Evolutionary conservation across 305 asterid species (phyloP).

Genomic region (Plantago lanceolata): DNA sequence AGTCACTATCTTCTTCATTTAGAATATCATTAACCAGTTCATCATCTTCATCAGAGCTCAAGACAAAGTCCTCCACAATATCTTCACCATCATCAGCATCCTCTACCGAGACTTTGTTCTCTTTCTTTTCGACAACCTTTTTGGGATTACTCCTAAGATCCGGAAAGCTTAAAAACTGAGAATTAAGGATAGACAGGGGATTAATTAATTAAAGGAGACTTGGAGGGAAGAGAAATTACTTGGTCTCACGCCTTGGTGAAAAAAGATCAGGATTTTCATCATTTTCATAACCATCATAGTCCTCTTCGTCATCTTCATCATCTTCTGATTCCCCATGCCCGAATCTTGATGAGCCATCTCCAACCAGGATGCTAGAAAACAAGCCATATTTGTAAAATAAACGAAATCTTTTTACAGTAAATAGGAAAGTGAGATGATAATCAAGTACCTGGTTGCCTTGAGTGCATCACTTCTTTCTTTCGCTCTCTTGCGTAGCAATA

Average conservation of each 20-base stretch:
- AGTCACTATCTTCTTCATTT: conserved; percentile 35
- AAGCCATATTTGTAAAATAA: conserved; percentile 4
- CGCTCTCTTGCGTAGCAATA: conserved; percentile 55
- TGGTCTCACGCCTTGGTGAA: conserved; percentile 45
- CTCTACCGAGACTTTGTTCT: conserved; percentile 30
- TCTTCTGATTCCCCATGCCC: conserved; percentile 37
- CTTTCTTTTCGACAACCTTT: conserved; percentile 33
- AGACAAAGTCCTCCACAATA: conserved; percentile 65
- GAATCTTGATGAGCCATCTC: conserved; percentile 51
- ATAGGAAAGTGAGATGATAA: neutral
- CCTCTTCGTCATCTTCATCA: conserved; percentile 53
- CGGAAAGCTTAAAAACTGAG: conserved; percentile 11
- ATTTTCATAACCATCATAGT: conserved; percentile 39
- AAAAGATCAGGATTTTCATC: conserved; percentile 41
- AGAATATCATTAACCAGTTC: conserved; percentile 27
- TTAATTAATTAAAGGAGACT: neutral
- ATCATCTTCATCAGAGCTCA: conserved; percentile 76
- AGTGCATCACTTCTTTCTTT: conserved; percentile 59
- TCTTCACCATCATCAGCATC: conserved; percentile 52
- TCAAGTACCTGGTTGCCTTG: conserved; percentile 57
- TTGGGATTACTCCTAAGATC: conserved; percentile 21
- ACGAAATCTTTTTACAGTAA: conserved; percentile 8
- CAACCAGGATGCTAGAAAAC: conserved; percentile 55
- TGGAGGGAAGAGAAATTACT: conserved; percentile 37
- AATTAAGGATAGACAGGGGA: conserved; percentile 1